These are phyloP conservation scores for Cucurbita moschata DNA, from an alignment of 306 rosid species.

Conservation along the genomic window DNA sequence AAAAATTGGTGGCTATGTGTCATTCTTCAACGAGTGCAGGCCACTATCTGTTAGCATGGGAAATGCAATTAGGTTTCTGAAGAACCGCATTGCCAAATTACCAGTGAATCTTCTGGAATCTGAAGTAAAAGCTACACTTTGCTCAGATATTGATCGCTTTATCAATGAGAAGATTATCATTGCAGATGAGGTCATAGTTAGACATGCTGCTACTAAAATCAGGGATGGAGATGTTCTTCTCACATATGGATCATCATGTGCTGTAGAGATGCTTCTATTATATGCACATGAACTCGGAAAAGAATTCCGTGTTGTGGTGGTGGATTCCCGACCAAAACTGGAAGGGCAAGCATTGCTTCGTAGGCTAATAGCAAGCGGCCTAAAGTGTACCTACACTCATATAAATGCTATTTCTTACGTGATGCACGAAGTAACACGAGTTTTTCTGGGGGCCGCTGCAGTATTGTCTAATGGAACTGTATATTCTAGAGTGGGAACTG, in stretches of 20 bases:
- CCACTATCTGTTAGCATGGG: constrained; percentile 89
- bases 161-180: constrained; percentile 65
- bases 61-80: constrained; percentile 64
- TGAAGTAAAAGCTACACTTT: constrained; percentile 57
- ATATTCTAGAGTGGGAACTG: constrained; percentile 84
- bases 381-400: constrained; percentile 72
- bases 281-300: constrained; percentile 64
- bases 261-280: constrained; percentile 61
- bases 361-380: constrained; percentile 53
- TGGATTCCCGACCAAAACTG: constrained; percentile 77
- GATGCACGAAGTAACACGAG: constrained; percentile 78
- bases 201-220: constrained; percentile 57
- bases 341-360: constrained; percentile 70
- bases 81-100: constrained; percentile 45
- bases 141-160: constrained; percentile 56
- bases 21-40: constrained; percentile 68
- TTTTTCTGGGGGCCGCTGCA: constrained; percentile 69
- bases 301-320: constrained; percentile 68
- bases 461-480: constrained; percentile 74
- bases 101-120: constrained; percentile 42
- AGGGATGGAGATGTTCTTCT: constrained; percentile 85
- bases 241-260: constrained; percentile 52
- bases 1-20: constrained; percentile 57
- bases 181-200: constrained; percentile 69
- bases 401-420: constrained; percentile 65